These are phyloP conservation scores for Hypoxylon sp. DNA, from an alignment of 2,329 filamentous ascomycete genomes.

Conservation along the genomic window DNA sequence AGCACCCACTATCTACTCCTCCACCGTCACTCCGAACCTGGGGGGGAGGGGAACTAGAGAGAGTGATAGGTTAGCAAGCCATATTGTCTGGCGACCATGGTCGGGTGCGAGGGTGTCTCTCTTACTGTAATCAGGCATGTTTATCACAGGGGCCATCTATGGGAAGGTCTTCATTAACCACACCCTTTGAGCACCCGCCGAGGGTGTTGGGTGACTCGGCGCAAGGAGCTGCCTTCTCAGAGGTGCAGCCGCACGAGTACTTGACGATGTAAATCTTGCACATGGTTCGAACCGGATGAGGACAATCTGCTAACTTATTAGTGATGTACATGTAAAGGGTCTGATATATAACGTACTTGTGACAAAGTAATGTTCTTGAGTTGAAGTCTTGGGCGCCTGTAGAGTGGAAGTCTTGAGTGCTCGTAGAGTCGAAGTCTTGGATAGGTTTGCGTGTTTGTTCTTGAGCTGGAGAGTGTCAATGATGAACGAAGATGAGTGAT, in stretches of 20 bases:
- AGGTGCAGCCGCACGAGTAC: conserved; percentile 43
- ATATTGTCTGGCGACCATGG: background rate
- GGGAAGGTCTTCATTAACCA: fast-evolving
- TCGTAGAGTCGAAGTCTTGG: no score
- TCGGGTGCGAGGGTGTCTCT: background rate
- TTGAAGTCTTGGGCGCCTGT: no score
- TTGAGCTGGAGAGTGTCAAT: conserved; percentile 29
- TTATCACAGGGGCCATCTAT: conserved; percentile 27
- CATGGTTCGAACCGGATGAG: conserved; percentile 34
- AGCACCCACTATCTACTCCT: conserved; percentile 28
- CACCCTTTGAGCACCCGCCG: conserved; percentile 22
- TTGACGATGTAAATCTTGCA: conserved; percentile 42
- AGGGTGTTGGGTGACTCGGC: conserved; percentile 29
- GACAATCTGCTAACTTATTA: conserved; percentile 10
- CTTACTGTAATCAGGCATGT: conserved; percentile 26
- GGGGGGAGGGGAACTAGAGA: no score
- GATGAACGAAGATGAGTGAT: conserved; percentile 33
- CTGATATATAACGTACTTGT: background rate
- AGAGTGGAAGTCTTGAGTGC: no score
- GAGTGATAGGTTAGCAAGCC: conserved; percentile 21
- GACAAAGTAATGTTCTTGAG: no score
- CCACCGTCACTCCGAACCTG: background rate
- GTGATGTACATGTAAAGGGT: background rate
- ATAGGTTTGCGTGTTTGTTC: no score
- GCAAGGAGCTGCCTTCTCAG: conserved; percentile 27